Evolutionary conservation across 2,329 filamentous ascomycete species (phyloP).

Genomic region (Huntiella savannae): DNA sequence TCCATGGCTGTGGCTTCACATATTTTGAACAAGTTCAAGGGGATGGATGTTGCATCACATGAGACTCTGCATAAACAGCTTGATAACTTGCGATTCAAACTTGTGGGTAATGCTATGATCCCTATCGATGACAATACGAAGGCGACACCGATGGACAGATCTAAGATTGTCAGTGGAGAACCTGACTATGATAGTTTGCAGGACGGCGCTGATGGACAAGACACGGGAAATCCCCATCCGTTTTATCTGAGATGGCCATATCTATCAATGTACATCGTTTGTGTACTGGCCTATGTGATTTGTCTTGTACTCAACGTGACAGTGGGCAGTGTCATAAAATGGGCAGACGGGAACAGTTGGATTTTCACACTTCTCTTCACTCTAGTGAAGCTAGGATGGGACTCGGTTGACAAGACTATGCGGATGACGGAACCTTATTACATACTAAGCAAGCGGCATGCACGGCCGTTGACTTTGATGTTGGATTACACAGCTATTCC

Average conservation of each 20-base stretch:
- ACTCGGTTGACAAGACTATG: conserved; percentile 46
- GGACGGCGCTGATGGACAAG: background rate
- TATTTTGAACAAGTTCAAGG: conserved; percentile 55
- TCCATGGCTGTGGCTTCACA: conserved; percentile 58
- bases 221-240: conserved; percentile 43
- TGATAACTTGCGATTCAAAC: conserved; percentile 45
- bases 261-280: conserved; percentile 39
- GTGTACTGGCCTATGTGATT: conserved; percentile 20
- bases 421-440: conserved; percentile 61
- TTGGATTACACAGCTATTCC: conserved; percentile 57
- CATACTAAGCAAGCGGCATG: conserved; percentile 45
- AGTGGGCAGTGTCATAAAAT: no score
- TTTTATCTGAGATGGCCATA: conserved; percentile 38
- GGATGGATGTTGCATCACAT: conserved; percentile 47
- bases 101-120: conserved; percentile 52
- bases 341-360: conserved; percentile 34
- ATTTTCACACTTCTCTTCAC: conserved; percentile 47
- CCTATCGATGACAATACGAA: conserved; percentile 33
- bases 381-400: conserved; percentile 48
- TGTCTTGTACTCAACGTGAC: conserved; percentile 26
- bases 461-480: conserved; percentile 44
- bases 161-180: background rate
- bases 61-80: conserved; percentile 48
- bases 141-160: background rate
- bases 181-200: background rate